Evolutionary conservation across 1,284 basidiomycete genomes (phyloP).

Genomic region (Ceratobasidium sp.): DNA sequence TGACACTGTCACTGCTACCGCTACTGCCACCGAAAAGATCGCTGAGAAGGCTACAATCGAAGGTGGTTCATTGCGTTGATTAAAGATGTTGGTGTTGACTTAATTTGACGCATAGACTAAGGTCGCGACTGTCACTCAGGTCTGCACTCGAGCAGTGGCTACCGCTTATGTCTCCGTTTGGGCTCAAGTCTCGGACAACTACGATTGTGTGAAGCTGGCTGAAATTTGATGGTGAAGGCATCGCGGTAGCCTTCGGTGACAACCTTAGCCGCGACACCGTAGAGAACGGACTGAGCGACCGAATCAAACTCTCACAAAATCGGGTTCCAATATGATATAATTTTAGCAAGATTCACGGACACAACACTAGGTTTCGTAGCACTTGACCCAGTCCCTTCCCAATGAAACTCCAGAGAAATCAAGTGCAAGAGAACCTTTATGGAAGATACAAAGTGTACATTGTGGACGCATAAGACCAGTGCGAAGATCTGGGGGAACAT

Average conservation of each 20-base stretch:
- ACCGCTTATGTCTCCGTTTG: conserved; percentile 47
- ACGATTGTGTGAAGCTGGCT: not conserved
- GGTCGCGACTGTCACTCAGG: conserved; percentile 44
- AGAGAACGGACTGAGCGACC: no score
- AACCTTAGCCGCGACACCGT: conserved; percentile 43
- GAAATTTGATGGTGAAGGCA: conserved; percentile 37
- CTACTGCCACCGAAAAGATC: conserved; percentile 39
- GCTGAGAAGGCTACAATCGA: conserved; percentile 10
- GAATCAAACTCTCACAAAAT: no score
- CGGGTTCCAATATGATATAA: no score
- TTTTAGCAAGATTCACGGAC: no score
- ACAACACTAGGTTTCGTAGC: no score
- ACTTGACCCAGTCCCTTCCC: no score
- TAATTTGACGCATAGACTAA: conserved; percentile 34
- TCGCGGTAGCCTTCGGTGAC: conserved; percentile 42
- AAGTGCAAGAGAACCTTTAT: no score
- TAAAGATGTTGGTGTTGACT: not conserved
- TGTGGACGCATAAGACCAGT: no score
- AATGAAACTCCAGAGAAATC: no score
- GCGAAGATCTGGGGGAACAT: no score
- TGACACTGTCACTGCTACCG: conserved; percentile 39
- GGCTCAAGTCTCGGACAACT: not conserved
- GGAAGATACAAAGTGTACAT: no score
- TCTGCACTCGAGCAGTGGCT: conserved; percentile 46
- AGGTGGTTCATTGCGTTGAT: not conserved